Base-by-base conservation (phyloP, 2,329 filamentous ascomycete genomes). In the Microthyrium microscopicum region DNA sequence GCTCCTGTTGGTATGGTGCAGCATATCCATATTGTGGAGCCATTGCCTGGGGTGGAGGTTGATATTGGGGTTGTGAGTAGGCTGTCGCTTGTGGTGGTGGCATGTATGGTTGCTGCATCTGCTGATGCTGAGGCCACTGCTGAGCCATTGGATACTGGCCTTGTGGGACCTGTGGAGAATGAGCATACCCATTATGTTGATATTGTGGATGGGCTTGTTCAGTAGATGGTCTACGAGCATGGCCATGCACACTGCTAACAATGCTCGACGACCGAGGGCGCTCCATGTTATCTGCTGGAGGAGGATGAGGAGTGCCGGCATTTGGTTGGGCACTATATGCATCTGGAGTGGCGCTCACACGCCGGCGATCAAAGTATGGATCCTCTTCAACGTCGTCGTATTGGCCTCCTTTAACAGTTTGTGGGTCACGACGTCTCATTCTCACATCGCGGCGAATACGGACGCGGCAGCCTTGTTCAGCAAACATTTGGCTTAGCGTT, bases 401-500 rank as follows among this genome's bases (percentile, higher is more conserved):
- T 16, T 78, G 72, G 42, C 72, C 69, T 28, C 58, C 57, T 17
- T 20, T 11, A 29, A 39, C 39, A 31, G 60, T 61, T n/a, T n/a
- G n/a, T n/a, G n/a, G n/a, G 8, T 64, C 58, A 24, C 83, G 74
- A 49, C 82, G 77, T 55, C 84, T 75, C 80, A 93, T 91, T 37
- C 84, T 75, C 5, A 92, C 82, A 57, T 95, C 89, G 41, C 89
- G 80, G 36, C 89, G 73, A 47, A 98, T 98, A 29, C 89, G 78
- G 19, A 98, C 89, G 44, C 87, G 82, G 55, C 89, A 95, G 38
- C 89, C 89, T 57, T 98, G 89, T 55, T 98, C 87, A 13, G 87
- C 85, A 27, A 98, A 84, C 22, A 82, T 78, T 41, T 85, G 78
- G 57, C 85, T 94, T 31, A 95, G 64, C 9, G 70, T 63, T 0